Base-by-base conservation (phyloP, 225 moss, liverwort and hornwort species). In the Physcomitrellopsis africana region DNA sequence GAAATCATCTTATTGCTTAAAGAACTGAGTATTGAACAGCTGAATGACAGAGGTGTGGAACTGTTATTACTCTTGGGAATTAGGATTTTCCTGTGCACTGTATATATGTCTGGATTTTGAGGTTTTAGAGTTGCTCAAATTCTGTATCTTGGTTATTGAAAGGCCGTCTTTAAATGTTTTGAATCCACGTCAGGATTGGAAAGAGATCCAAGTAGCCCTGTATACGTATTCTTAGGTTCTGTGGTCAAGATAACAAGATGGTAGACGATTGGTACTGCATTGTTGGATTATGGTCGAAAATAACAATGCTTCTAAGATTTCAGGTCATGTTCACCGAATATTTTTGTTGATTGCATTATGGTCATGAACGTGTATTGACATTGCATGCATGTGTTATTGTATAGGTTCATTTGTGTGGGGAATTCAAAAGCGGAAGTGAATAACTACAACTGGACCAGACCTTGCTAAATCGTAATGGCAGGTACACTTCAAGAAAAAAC, bases 401-500 rank as follows among this genome's bases (percentile, higher is more conserved):
- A 19, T 20, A 83, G 83, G 80, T 64, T 73, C 72, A 59, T 68
- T 63, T 26, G 52, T 61, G 11, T 64, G 46, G 68, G 69, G 58
- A 9, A 51, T 72, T 76, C 57, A 41, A 64, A 19, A 68, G 79
- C 55, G 61, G 49, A 24, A 59, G 69, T 59, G 37, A 47, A 37
- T 48, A 16, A 18, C 59, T 45, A 13, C 67, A 52, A 12, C 47
- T 45, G 72, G 83, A 69, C 19, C 19, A 46, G 24, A 41, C 59
- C 27, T 72, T 80, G 45, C 19, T 83, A 63, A 72, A 41, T 1
- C 59, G 18, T 68, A 68, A 83, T 83, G 83, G 83, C 68, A 80
- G 83, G 83, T 83, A 72, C 17, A 27, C 65, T 51, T 3, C 24
- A 10, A 43, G n/a, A 17, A 13, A 58, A 47, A 47, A 13, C 8